Evolutionary conservation across 306 rosid genomes (phyloP), one percentile per base, ranked within the genome.

Genomic region (Castanospermum australe): DNA sequence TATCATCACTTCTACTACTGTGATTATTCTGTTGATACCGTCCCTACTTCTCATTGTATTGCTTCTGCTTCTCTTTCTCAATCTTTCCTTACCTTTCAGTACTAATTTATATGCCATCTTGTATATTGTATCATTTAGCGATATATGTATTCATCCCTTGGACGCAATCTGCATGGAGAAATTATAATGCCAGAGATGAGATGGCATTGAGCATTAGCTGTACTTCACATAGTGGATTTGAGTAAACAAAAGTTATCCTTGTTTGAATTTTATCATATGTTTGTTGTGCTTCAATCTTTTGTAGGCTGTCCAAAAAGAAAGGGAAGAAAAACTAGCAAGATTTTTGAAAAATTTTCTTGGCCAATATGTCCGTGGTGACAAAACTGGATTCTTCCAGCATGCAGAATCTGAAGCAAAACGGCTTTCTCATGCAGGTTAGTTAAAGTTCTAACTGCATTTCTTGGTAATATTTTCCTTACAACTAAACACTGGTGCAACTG

Each of bases 261-360:
- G 8, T 24, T 42, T 51, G 44, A 13, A 72, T 15, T 35, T 22
- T 30, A 45, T 66, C 44, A n/a, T 44, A 25, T 48, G 71, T 42
- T 47, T 74, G 52, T 11, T 71, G 24, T 66, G 75, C 21, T 42
- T 80, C 80, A 64, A 55, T 73, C 25, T 41, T 24, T n/a, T 62
- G 67, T 79, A 95, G 98, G 93, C 84, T 57, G 90, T 93, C 66
- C 97, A 93, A 68, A 91, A 60, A 84, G 99, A 95, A 83, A 90
- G 99, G 84, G 99, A 93, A 73, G 99, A 95, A 84, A 91, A 83
- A 85, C 87, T 95, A 67, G 94, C 94, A 32, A 87, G 89, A 57
- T 57, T 54, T 17, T 87, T 95, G 57, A 89, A 77, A 67, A 90
- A 69, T 64, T 85, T 86, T 77, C 96, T 95, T 13, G 71, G 81